Conservation (phyloP, 306 rosid species). For the Castanea crenata region DNA sequence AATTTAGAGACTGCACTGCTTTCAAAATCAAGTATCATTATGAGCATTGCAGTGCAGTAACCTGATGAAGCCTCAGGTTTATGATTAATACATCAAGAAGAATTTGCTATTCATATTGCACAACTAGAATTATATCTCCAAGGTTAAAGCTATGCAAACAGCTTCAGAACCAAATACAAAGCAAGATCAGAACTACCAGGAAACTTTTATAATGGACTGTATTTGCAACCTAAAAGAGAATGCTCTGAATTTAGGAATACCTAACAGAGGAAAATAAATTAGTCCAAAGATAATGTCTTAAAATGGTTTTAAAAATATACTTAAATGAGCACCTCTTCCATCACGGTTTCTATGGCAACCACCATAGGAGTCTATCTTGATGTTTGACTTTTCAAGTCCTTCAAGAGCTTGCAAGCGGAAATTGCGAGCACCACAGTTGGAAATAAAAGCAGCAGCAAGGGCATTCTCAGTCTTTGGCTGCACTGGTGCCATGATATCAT, state of each 20-base stretch:
- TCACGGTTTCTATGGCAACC: conserved; percentile 86
- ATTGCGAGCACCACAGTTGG: conserved; percentile 93
- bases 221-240: conserved; percentile 3
- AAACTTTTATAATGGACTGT: not conserved
- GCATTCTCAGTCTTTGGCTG: conserved; percentile 80
- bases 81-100: conserved; percentile 10
- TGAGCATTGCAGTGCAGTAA: not conserved
- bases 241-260: not conserved
- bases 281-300: not conserved
- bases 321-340: conserved; percentile 54
- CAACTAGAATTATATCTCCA: conserved; percentile 12
- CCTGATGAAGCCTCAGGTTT: not conserved
- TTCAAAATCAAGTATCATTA: not conserved
- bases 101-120: not conserved
- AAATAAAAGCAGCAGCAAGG: conserved; percentile 96
- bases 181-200: conserved; percentile 3
- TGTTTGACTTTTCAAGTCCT: conserved; percentile 62
- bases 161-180: conserved; percentile 6
- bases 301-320: conserved; percentile 5
- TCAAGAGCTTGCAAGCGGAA: conserved; percentile 96
- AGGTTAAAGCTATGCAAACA: not conserved
- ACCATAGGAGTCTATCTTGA: conserved; percentile 86
- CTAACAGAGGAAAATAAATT: not conserved
- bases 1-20: not conserved
- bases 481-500: conserved; percentile 88